Percentiles rank a stretch among this genome's conserved stretches.
These are phyloP conservation scores for Phytophthora tentaculata DNA, from an alignment of 352 stramenopile genomes.

Conservation along the genomic window DNA sequence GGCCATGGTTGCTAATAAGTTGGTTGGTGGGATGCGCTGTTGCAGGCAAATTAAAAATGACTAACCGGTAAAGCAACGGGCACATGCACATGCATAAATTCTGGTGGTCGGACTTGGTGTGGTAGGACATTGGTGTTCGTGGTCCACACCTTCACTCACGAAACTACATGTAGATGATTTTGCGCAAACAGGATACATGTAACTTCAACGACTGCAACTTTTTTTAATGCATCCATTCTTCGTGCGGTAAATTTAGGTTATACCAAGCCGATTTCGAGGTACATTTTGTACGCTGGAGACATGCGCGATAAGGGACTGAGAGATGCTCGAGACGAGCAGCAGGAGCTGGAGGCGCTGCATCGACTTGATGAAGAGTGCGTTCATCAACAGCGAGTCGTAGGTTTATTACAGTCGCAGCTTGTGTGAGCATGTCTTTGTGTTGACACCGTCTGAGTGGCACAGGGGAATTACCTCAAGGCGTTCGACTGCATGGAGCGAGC, in stretches of 20 bases:
- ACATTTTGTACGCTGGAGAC: not conserved
- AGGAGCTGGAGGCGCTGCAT: constrained; percentile 91
- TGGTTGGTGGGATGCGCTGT: constrained; percentile 1
- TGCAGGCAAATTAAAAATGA: constrained; percentile 23
- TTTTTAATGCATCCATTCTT: not conserved
- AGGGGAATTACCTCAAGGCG: constrained; percentile 93
- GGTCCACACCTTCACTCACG: constrained; percentile 30
- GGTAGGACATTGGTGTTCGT: constrained; percentile 27
- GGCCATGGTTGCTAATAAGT: constrained; percentile 8
- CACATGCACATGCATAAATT: constrained; percentile 6
- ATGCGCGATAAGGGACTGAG: constrained; percentile 41
- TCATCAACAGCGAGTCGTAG: constrained; percentile 82
- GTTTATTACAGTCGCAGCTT: constrained; percentile 1
- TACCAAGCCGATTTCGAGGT: not conserved
- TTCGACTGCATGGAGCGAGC: constrained; percentile 94
- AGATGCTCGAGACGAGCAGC: constrained; percentile 57
- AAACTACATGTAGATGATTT: not conserved
- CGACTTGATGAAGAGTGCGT: constrained; percentile 91
- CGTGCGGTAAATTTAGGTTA: constrained; percentile 27
- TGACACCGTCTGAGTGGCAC: not conserved
- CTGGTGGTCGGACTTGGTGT: constrained; percentile 23
- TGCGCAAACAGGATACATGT: constrained; percentile 7
- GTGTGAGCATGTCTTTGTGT: not conserved
- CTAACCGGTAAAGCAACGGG: not conserved
- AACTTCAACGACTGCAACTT: constrained; percentile 22